phyloP scores from a whole-genome alignment of 352 stramenopile species.

The Phytophthora ramorum region DNA sequence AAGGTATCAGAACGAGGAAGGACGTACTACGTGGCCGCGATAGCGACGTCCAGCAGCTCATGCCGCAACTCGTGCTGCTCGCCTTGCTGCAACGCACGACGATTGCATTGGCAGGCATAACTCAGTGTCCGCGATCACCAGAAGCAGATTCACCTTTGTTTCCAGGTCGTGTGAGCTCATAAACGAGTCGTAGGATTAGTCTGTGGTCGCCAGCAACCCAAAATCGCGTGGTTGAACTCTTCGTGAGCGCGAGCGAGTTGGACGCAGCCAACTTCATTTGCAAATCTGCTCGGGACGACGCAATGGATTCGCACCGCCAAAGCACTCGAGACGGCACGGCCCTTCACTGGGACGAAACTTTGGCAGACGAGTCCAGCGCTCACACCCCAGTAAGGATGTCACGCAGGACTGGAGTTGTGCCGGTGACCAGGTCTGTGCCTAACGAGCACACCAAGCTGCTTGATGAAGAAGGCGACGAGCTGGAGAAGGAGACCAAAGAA shows the following conservation, averaged over 20 bases:
- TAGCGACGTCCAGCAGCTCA: no score
- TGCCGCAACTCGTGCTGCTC: not conserved
- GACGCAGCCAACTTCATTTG: constrained; percentile 7
- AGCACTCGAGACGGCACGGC: not conserved
- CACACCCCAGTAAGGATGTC: constrained; percentile 25
- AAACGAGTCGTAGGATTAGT: constrained; percentile 23
- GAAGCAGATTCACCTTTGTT: not conserved
- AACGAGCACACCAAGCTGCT: constrained; percentile 37
- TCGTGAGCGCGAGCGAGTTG: constrained; percentile 9
- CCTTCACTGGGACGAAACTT: constrained; percentile 12
- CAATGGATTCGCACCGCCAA: constrained; percentile 18
- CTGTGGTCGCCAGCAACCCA: constrained; percentile 6
- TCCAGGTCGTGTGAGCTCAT: constrained; percentile 6
- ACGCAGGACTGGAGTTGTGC: constrained; percentile 23
- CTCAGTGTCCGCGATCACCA: not conserved
- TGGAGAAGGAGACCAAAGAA: constrained; percentile 28
- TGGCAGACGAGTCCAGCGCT: constrained; percentile 11
- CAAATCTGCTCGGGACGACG: constrained; percentile 8
- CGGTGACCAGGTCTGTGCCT: constrained; percentile 18
- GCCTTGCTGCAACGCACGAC: not conserved
- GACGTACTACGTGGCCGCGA: no score
- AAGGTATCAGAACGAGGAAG: no score
- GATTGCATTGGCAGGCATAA: not conserved
- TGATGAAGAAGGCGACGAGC: constrained; percentile 16
- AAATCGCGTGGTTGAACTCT: constrained; percentile 25